A percentile compares a stretch with the other conserved stretches of the same genome.
These are phyloP conservation scores for Amoebophrya sp. DNA, from an alignment of 169 alveolate genomes.

Conservation along the genomic window DNA sequence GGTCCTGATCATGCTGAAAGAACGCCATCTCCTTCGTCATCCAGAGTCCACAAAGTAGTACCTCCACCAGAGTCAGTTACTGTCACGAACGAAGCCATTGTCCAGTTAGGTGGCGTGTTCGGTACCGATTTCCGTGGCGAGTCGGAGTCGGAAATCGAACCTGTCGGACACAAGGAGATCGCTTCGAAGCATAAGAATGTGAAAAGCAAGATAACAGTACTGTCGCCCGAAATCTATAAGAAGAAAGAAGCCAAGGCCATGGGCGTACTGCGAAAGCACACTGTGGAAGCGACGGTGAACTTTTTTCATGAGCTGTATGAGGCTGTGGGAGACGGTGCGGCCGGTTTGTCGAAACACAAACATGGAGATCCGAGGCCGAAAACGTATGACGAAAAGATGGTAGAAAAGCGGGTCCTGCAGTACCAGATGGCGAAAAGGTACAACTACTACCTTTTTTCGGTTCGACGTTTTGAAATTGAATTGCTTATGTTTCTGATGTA, in stretches of 20 bases:
- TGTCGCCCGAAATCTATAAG: background rate
- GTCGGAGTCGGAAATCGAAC: background rate
- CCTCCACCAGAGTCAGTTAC: no score
- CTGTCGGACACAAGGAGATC: background rate
- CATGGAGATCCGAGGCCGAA: background rate
- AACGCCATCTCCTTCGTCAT: no score
- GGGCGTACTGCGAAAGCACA: background rate
- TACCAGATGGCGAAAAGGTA: background rate
- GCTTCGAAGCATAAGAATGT: background rate
- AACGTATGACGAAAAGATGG: background rate
- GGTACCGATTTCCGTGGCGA: background rate
- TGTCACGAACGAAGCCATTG: no score
- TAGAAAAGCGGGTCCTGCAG: background rate
- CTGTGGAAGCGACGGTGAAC: background rate
- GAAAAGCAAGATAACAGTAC: background rate
- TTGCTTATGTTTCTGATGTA: background rate
- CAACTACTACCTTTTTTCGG: no score
- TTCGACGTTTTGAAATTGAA: no score
- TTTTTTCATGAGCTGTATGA: background rate
- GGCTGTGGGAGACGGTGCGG: background rate
- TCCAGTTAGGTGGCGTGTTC: background rate
- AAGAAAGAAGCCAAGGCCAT: background rate
- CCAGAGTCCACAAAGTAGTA: no score
- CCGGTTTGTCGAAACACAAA: background rate
- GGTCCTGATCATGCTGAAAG: no score